phyloP scores from a whole-genome alignment of 257 asterid species.

The Salvia hispanica region DNA sequence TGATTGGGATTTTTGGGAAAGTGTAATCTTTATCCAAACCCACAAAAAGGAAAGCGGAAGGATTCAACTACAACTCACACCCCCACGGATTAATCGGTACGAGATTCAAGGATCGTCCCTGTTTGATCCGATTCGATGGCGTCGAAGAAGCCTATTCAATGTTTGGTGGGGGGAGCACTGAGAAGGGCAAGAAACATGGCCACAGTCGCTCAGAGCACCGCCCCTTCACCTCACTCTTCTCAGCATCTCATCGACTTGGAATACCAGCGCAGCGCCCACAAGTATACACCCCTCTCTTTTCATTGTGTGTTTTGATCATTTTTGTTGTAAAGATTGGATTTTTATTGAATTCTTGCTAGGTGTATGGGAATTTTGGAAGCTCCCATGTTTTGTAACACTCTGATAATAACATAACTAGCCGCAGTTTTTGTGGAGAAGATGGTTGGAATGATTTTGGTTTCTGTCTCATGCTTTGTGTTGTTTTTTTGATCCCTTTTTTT shows the following conservation, averaged over 20 bases:
- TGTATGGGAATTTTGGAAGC: neutral
- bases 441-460: neutral
- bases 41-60: neutral
- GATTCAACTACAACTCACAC: no score
- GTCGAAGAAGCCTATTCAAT: slow-evolving; percentile 45
- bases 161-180: slow-evolving; percentile 44
- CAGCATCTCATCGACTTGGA: slow-evolving; percentile 75
- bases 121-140: slow-evolving; percentile 40
- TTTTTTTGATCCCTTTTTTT: neutral
- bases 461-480: neutral
- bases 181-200: slow-evolving; percentile 34
- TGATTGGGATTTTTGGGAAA: no score
- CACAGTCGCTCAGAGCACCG: slow-evolving; percentile 54
- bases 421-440: no score
- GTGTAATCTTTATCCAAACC: neutral
- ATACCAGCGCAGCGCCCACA: slow-evolving; percentile 77
- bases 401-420: no score
- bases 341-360: neutral
- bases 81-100: neutral
- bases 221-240: slow-evolving; percentile 45
- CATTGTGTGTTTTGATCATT: neutral
- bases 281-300: slow-evolving; percentile 41
- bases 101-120: neutral
- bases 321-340: neutral
- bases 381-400: no score